Conservation (phyloP, 2,329 filamentous ascomycete species). For the Bipolaris gigantea region DNA sequence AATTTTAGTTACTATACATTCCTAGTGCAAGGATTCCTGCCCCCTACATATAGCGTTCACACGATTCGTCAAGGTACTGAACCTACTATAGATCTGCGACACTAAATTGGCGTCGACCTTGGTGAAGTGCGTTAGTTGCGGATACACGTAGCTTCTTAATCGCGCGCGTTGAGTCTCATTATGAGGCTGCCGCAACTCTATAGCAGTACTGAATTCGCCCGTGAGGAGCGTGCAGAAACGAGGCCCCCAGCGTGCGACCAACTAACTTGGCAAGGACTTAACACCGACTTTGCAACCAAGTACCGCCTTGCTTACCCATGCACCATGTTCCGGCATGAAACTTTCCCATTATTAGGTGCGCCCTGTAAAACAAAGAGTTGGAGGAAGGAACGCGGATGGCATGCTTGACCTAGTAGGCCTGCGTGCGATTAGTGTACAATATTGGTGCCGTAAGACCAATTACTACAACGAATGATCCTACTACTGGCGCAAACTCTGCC, state of each 20-base stretch:
- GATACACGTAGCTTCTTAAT: background rate
- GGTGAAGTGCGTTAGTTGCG: too few relatives aligned
- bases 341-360: background rate
- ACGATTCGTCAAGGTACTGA: too few relatives aligned
- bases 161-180: background rate
- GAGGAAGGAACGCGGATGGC: background rate
- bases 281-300: background rate
- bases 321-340: background rate
- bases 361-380: background rate
- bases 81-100: too few relatives aligned
- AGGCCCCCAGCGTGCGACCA: background rate
- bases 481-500: background rate
- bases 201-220: too few relatives aligned
- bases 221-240: background rate
- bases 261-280: background rate
- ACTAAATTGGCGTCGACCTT: too few relatives aligned
- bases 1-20: background rate
- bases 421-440: background rate
- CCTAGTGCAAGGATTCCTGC: slow-evolving; percentile 10
- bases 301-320: background rate
- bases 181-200: background rate
- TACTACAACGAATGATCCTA: background rate
- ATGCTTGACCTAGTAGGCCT: background rate
- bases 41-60: background rate
- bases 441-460: background rate